These are phyloP conservation scores for Arthroderma sp. DNA, from an alignment of 2,329 filamentous ascomycete genomes.

Conservation along the genomic window DNA sequence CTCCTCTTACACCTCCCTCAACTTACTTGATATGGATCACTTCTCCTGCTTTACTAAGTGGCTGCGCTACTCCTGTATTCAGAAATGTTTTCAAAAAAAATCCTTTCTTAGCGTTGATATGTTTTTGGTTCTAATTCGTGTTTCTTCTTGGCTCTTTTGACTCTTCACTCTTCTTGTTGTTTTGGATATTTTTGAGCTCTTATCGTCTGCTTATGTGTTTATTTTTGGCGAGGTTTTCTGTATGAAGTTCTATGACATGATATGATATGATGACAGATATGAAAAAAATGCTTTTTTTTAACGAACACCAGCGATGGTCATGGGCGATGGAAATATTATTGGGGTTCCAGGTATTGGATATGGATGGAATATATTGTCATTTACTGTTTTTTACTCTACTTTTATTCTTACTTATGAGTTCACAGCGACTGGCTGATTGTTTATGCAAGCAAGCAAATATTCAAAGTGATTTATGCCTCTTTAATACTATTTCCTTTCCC, in stretches of 20 bases:
- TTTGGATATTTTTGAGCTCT: constrained; percentile 2
- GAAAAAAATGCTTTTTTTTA: constrained; percentile 3
- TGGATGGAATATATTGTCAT: not conserved
- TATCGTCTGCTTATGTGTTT: constrained; percentile 1
- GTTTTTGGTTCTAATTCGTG: constrained; percentile 14
- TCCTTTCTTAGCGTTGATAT: constrained; percentile 10
- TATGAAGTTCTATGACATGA: constrained; percentile 4
- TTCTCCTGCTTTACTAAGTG: too few species aligned
- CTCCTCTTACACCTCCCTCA: too few species aligned
- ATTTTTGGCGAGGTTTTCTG: constrained; percentile 1
- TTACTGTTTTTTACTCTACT: too few species aligned
- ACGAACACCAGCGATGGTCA: not conserved
- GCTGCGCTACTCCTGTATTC: too few species aligned
- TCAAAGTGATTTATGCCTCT: not conserved
- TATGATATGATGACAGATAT: constrained; percentile 2
- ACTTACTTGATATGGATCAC: too few species aligned
- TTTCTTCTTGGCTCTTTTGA: constrained; percentile 13
- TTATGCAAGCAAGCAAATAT: not conserved
- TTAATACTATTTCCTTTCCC: not conserved
- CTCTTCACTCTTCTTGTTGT: constrained; percentile 3
- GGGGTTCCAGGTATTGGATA: not conserved
- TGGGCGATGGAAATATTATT: not conserved
- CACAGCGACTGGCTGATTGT: not conserved
- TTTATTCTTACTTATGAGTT: too few species aligned
- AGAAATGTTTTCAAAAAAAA: too few species aligned